phyloP scores from a whole-genome alignment of 2,329 filamentous ascomycete species.

The Nemania bipapillata region DNA sequence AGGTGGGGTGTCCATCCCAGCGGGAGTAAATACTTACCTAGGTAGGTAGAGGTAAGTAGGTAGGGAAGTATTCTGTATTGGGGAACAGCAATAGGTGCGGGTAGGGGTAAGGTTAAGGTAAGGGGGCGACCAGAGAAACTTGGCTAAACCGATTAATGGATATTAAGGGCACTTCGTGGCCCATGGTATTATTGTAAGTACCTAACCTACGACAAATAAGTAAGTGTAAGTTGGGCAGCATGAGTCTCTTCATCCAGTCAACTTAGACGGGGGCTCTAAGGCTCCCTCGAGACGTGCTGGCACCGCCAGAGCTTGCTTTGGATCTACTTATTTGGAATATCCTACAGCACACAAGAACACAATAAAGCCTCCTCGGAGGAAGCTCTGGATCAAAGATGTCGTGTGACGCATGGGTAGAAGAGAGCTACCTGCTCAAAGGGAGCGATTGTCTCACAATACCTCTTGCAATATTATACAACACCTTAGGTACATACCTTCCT shows the following conservation, averaged over 20 bases:
- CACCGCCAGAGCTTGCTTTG: slow-evolving; percentile 39
- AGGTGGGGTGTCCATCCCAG: slow-evolving; percentile 26
- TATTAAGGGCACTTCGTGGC: background rate
- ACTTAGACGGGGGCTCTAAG: slow-evolving; percentile 4
- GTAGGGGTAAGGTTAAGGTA: too few relatives aligned
- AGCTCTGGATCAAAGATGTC: slow-evolving; percentile 27
- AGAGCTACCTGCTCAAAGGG: slow-evolving; percentile 21
- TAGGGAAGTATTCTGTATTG: background rate
- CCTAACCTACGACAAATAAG: too few relatives aligned
- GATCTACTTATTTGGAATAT: slow-evolving; percentile 37
- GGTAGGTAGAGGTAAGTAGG: slow-evolving; percentile 9
- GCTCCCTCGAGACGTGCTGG: slow-evolving; percentile 36
- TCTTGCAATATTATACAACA: too few relatives aligned
- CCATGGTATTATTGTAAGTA: background rate
- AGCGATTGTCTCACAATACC: slow-evolving; percentile 26
- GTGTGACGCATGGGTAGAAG: slow-evolving; percentile 30
- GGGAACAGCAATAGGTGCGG: too few relatives aligned
- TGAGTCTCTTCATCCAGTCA: slow-evolving; percentile 10
- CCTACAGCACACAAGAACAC: slow-evolving; percentile 15
- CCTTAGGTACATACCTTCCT: slow-evolving; percentile 4
- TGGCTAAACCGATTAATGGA: slow-evolving; percentile 14
- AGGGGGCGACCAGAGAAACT: background rate
- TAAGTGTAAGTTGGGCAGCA: slow-evolving; percentile 20
- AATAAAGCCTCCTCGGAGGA: slow-evolving; percentile 32
- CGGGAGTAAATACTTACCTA: slow-evolving; percentile 23